Percentiles rank a stretch among this genome's conserved stretches.
Conservation (phyloP, 192 early-diverging fungal species). For the Coemansia umbellata region DNA sequence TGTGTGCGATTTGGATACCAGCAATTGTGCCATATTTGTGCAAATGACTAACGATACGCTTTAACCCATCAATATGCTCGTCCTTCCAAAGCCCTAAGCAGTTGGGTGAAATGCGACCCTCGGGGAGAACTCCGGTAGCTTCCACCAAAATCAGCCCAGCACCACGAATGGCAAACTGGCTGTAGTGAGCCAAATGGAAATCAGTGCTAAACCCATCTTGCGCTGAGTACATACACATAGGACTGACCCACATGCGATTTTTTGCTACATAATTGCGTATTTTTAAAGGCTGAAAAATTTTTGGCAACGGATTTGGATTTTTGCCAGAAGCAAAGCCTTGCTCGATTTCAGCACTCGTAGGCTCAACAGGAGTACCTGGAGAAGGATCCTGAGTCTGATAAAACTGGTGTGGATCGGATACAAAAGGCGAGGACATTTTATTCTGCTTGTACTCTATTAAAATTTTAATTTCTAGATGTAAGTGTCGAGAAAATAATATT, state of each 20-base stretch:
- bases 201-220: conserved; percentile 64
- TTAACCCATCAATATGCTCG: conserved; percentile 60
- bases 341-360: conserved; percentile 24
- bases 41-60: conserved; percentile 51
- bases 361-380: conserved; percentile 31
- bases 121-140: conserved; percentile 66
- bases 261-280: conserved; percentile 64
- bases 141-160: conserved; percentile 79
- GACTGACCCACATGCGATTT: conserved; percentile 75
- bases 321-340: conserved; percentile 23
- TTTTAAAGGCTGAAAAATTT: conserved; percentile 65
- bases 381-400: conserved; percentile 17
- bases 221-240: conserved; percentile 80
- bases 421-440: background rate
- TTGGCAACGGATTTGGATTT: conserved; percentile 21
- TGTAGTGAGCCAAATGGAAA: conserved; percentile 60
- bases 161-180: conserved; percentile 72
- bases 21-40: conserved; percentile 57
- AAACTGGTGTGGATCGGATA: conserved; percentile 6
- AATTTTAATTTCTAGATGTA: no score
- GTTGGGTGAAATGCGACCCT: conserved; percentile 77
- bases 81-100: conserved; percentile 82
- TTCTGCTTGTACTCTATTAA: no score
- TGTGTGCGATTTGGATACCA: conserved; percentile 80
- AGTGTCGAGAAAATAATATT: no score